Evolutionary conservation across 805 yeast species (phyloP).

Genomic region (Torulaspora microellipsoides): DNA sequence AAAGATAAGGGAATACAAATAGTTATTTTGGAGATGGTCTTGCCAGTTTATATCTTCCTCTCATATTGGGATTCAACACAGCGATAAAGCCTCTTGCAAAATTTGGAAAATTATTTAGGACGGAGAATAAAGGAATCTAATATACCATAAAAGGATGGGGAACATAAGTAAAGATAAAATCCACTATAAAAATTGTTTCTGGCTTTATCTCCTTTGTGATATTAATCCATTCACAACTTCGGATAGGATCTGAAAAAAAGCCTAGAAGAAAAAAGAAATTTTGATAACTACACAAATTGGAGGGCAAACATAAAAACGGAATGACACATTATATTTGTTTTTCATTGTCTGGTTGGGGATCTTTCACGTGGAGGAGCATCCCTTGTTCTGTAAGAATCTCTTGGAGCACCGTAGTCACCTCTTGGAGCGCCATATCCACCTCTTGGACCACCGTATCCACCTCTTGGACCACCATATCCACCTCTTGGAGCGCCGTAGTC

Average conservation of each 20-base stretch:
- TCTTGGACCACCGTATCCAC: conserved; percentile 28
- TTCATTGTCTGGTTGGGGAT: conserved; percentile 61
- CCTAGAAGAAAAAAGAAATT: conserved; percentile 4
- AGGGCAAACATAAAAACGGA: not conserved
- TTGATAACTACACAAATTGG: conserved; percentile 6
- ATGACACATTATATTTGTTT: conserved; percentile 1
- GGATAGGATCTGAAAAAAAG: conserved; percentile 3
- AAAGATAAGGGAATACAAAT: too few species aligned
- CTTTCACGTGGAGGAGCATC: conserved; percentile 57
- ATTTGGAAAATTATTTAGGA: conserved; percentile 7
- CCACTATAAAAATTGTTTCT: conserved; percentile 18
- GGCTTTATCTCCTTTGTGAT: conserved; percentile 8
- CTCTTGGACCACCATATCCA: conserved; percentile 28
- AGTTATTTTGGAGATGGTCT: too few species aligned
- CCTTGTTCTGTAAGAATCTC: conserved; percentile 47
- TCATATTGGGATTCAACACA: conserved; percentile 1
- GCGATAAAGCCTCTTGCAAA: conserved; percentile 6
- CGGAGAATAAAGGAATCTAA: conserved; percentile 7
- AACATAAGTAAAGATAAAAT: conserved; percentile 16
- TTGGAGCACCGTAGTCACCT: conserved; percentile 33
- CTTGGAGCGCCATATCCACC: conserved; percentile 34
- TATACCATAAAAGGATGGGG: conserved; percentile 14
- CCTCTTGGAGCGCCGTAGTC: conserved; percentile 32
- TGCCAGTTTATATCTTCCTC: too few species aligned
- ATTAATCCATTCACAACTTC: conserved; percentile 8